Evolutionary conservation across 2,329 filamentous ascomycete genomes (phyloP).

Genomic region (Aspergillus ruber): DNA sequence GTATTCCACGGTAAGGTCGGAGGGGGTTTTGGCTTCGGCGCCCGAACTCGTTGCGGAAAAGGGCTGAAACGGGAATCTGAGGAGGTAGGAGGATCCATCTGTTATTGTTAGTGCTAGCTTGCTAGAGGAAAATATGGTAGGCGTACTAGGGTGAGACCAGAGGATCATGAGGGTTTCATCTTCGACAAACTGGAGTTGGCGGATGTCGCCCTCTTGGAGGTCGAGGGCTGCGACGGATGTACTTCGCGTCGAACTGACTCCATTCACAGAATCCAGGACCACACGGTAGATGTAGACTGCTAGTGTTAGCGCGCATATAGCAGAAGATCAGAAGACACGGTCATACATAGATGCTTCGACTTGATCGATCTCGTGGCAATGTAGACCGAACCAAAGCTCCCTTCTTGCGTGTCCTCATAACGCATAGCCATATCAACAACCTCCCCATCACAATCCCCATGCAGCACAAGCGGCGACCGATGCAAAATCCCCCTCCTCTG

Average conservation of each 20-base stretch:
- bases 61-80: conserved; percentile 28
- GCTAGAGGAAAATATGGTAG: not conserved
- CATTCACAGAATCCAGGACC: conserved; percentile 49
- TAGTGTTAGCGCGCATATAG: not conserved
- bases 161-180: conserved; percentile 57
- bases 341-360: conserved; percentile 27
- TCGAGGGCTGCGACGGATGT: conserved; percentile 26
- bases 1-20: not conserved
- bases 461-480: conserved; percentile 48
- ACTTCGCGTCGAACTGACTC: conserved; percentile 47
- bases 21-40: conserved; percentile 5
- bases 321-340: not conserved
- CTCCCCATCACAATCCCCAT: conserved; percentile 31
- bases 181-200: conserved; percentile 64
- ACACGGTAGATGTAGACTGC: conserved; percentile 55
- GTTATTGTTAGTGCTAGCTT: not conserved
- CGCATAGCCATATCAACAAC: conserved; percentile 55
- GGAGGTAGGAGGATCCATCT: conserved; percentile 24
- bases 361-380: conserved; percentile 27
- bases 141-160: conserved; percentile 34
- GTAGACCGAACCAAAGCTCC: conserved; percentile 26
- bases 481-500: conserved; percentile 64
- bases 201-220: conserved; percentile 29
- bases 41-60: conserved; percentile 1
- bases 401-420: conserved; percentile 29